Conservation (phyloP, 176 grass and related monocot species). For the Lolium rigidum region DNA sequence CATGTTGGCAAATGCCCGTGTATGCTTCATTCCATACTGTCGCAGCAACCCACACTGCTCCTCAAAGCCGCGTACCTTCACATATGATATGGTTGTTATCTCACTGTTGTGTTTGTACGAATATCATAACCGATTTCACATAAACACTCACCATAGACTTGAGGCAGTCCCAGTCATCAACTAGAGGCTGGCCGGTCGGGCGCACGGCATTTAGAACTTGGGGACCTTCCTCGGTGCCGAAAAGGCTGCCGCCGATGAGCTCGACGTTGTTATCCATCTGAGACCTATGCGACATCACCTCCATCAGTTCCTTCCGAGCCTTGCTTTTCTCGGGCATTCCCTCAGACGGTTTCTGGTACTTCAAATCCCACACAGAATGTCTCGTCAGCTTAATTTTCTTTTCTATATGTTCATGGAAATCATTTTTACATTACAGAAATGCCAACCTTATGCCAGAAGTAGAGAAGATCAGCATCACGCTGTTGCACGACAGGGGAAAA, state of each 20-base stretch:
- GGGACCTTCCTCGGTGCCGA: not conserved
- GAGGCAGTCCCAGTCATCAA: conserved; percentile 4
- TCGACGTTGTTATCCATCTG: not conserved
- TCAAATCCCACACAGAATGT: not conserved
- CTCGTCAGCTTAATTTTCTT: not conserved
- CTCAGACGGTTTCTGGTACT: not conserved
- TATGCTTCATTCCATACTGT: conserved; percentile 6
- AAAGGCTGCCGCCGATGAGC: not conserved
- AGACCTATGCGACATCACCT: not conserved
- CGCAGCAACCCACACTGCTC: not conserved
- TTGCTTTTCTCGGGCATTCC: not conserved
- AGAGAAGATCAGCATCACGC: not conserved
- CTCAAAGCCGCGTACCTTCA: not conserved
- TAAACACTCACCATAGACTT: not conserved
- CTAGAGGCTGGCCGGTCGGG: not conserved
- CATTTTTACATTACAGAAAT: not conserved
- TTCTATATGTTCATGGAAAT: not conserved
- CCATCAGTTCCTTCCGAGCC: not conserved
- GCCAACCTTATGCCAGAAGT: not conserved
- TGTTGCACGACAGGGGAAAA: not conserved
- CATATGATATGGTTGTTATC: not conserved
- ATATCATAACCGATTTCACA: not conserved
- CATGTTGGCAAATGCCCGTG: not conserved
- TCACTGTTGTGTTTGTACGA: not conserved
- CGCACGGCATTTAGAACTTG: not conserved